Evolutionary conservation across 108 stramenopile species (phyloP), one percentile per base, ranked within the genome.

Genomic region (Skeletonema tropicum): DNA sequence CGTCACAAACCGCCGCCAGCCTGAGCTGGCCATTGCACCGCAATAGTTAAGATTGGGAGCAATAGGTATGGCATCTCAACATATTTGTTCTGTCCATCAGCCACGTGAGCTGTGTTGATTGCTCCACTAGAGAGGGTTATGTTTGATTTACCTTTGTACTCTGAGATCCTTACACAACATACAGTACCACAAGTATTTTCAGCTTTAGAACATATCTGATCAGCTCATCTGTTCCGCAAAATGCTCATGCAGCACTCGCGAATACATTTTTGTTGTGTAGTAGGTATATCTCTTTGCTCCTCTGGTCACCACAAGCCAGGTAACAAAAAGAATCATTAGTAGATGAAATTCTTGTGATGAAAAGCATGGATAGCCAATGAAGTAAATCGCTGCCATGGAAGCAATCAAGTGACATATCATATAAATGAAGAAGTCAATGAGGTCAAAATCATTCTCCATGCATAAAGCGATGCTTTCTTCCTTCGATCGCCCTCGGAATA

Each of bases 231-330:
- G 61, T 8, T 33, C 19, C 0, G 75, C 68, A 60, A 75, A 75
- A 41, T 75, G 65, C 59, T 67, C 64, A 59, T 82, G 59, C 26
- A 87, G 49, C 57, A 64, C 66, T 73, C 60, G 66, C 5, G 68
- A 68, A 60, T 87, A 85, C 84, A 87, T 85, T 29, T 58, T 60
- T 12, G 86, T 87, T 10, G 73, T 62, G 29, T 87, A 87, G 76
- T 87, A 87, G 3, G 86, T 80, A 45, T 88, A 88, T 23, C 87
- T 68, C 35, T 63, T 62, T 25, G 76, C 75, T 35, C 87, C 87
- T 59, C 87, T 72, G 25, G 60, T 42, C 49, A 81, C 83, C 26
- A 71, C 58, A 23, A 79, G 64, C 25, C 10, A 19, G 21, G 66
- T 59, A 4, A 69, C 62, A 6, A 73, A 29, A 8, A 60, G 21